Evolutionary conservation across 345 rosid species (phyloP), one percentile per base, ranked within the genome.

Genomic region (Linum lewisii): DNA sequence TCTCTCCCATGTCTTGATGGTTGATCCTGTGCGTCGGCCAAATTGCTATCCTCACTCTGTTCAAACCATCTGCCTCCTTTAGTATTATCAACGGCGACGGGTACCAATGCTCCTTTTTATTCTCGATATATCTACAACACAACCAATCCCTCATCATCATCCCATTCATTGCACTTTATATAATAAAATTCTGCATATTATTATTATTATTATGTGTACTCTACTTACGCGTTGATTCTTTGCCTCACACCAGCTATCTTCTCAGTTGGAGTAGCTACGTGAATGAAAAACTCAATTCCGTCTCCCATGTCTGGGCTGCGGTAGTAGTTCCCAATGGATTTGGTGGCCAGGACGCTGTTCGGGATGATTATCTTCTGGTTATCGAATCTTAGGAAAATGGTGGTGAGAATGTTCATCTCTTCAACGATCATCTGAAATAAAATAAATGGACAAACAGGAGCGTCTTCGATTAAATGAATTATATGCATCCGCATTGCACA

Each of bases 261-360:
- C 23, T 87, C 97, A 0, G 68, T 60, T 1, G 95, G 97, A 61
- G 95, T 86, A 11, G 85, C 66, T 11, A 89, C 36, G 49, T 93
- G 97, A 77, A 93, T 57, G 37, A 44, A 78, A 79, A 92, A 92
- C 59, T 86, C 91, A 7, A 92, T 49, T 2, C 69, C 67, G 3
- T 92, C 98, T 16, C 82, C 84, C 97, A 89, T 93, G 53, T 93
- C 99, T 0, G 97, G 97, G 70, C 99, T 93, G 0, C 94, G 84
- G 59, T 89, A 89, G 69, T 36, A 93, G 75, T 89, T 93, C 44
- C 79, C 72, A 32, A 93, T 89, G 44, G 97, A 64, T 62, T 70
- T 87, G n/a, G 77, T 70, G 24, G 91, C 81, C 9, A 93, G 84
- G 68, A 79, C 67, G 54, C 81, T 81, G 64, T 93, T 93, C 0